These are phyloP conservation scores for Pezizomycotina sp. DNA, from an alignment of 2,329 filamentous ascomycete genomes.

Conservation along the genomic window DNA sequence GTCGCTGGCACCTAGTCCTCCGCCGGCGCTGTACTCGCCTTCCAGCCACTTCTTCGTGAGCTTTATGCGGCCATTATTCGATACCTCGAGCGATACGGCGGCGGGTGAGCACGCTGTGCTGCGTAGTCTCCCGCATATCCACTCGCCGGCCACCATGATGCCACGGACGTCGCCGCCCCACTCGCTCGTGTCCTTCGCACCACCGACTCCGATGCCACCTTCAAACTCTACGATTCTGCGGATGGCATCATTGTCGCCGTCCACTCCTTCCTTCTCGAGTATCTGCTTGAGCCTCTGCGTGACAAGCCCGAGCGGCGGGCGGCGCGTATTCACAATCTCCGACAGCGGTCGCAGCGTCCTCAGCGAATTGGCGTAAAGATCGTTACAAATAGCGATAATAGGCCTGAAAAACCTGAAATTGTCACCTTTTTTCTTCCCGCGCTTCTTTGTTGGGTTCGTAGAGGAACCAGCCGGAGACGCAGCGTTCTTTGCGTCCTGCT, in stretches of 20 bases:
- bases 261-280: slow-evolving; percentile 76
- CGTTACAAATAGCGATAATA: slow-evolving; percentile 89
- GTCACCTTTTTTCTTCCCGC: slow-evolving; percentile 59
- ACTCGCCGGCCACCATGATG: slow-evolving; percentile 73
- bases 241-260: slow-evolving; percentile 76
- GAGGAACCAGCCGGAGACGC: slow-evolving; percentile 26
- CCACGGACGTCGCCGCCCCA: slow-evolving; percentile 52
- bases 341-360: slow-evolving; percentile 74
- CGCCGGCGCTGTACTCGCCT: slow-evolving; percentile 53
- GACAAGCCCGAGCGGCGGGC: slow-evolving; percentile 73
- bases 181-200: slow-evolving; percentile 34
- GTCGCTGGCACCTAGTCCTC: slow-evolving; percentile 31
- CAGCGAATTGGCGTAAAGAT: slow-evolving; percentile 82
- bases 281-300: slow-evolving; percentile 64
- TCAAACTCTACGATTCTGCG: slow-evolving; percentile 67
- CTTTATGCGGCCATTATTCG: slow-evolving; percentile 29
- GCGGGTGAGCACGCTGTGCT: slow-evolving; percentile 3
- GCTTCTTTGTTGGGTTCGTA: slow-evolving; percentile 29
- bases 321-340: slow-evolving; percentile 81
- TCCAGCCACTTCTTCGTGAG: slow-evolving; percentile 66
- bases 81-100: slow-evolving; percentile 29
- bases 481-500: slow-evolving; percentile 69
- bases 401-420: slow-evolving; percentile 76
- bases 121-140: slow-evolving; percentile 59
- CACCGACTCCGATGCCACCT: slow-evolving; percentile 58